Percentiles rank a stretch among this genome's conserved stretches.
phyloP scores from a whole-genome alignment of 2,329 filamentous ascomycete species.

The Neonectria hederae region DNA sequence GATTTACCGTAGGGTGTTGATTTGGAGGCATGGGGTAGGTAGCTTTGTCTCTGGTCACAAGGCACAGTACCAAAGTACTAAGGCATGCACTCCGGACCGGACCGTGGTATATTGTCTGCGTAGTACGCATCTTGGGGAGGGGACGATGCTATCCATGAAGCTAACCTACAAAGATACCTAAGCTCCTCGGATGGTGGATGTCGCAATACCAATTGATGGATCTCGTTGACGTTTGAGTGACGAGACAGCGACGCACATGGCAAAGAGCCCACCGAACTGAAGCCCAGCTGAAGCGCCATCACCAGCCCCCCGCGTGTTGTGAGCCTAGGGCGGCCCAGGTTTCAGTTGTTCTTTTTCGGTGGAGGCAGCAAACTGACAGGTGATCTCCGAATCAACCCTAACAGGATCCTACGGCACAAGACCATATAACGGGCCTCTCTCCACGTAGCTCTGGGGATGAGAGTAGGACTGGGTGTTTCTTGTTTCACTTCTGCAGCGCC shows the following conservation, averaged over 20 bases:
- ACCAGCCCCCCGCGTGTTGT: background rate
- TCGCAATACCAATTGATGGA: background rate
- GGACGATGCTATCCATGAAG: background rate
- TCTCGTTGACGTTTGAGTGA: constrained; percentile 4
- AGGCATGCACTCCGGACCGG: no score
- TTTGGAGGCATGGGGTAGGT: no score
- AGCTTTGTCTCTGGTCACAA: no score
- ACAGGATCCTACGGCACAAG: constrained; percentile 1
- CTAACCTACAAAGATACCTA: no score
- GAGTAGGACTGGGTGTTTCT: background rate
- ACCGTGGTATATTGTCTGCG: background rate
- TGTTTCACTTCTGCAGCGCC: background rate
- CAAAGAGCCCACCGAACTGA: constrained; percentile 15
- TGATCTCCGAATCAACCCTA: background rate
- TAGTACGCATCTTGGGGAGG: constrained; percentile 9
- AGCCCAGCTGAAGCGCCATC: constrained; percentile 12
- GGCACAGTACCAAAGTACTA: no score
- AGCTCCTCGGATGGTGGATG: background rate
- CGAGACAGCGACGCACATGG: background rate
- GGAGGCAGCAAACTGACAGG: background rate
- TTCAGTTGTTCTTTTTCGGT: constrained; percentile 3
- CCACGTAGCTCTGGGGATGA: background rate
- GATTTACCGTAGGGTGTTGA: background rate
- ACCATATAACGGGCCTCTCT: constrained; percentile 9
- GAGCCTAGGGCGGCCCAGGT: constrained; percentile 1